phyloP scores from a whole-genome alignment of 2,329 filamentous ascomycete genomes.

The Lecanicillium sp. region DNA sequence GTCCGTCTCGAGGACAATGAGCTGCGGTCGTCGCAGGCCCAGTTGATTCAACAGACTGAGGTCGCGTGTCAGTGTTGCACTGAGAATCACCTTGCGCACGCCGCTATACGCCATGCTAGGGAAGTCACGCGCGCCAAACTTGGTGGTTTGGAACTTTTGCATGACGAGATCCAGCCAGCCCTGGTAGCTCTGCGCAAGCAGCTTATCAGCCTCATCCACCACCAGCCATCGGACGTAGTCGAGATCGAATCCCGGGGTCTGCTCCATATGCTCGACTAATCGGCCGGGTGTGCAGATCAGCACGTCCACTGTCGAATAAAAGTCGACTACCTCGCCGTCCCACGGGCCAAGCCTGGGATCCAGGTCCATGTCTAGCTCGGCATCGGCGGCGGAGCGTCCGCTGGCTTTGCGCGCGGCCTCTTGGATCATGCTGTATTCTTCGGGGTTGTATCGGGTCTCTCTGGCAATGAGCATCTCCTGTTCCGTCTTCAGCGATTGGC shows the following conservation, averaged over 20 bases:
- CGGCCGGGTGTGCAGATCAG: conserved; percentile 88
- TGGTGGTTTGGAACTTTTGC: conserved; percentile 44
- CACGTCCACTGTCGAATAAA: conserved; percentile 71
- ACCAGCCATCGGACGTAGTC: conserved; percentile 79
- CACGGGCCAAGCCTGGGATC: conserved; percentile 23
- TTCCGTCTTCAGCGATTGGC: conserved; percentile 62
- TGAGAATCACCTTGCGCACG: conserved; percentile 77
- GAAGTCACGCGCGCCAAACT: conserved; percentile 45
- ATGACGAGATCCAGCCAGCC: conserved; percentile 76
- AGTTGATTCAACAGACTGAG: conserved; percentile 70
- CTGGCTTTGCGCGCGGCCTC: conserved; percentile 7
- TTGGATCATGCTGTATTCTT: conserved; percentile 31
- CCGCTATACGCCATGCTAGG: conserved; percentile 43
- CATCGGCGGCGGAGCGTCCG: neutral
- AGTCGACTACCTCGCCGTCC: conserved; percentile 50
- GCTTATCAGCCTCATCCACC: conserved; percentile 88
- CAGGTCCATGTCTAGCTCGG: conserved; percentile 8
- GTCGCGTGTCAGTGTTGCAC: conserved; percentile 87
- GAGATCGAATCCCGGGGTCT: conserved; percentile 74
- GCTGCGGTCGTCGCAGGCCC: conserved; percentile 62
- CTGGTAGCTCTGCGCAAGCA: conserved; percentile 87
- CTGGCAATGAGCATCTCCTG: conserved; percentile 40
- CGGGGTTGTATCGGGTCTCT: conserved; percentile 55
- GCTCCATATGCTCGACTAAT: conserved; percentile 81
- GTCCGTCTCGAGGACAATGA: conserved; percentile 65